Conservation (phyloP, 352 stramenopile genomes). For the Plasmopara viticola region DNA sequence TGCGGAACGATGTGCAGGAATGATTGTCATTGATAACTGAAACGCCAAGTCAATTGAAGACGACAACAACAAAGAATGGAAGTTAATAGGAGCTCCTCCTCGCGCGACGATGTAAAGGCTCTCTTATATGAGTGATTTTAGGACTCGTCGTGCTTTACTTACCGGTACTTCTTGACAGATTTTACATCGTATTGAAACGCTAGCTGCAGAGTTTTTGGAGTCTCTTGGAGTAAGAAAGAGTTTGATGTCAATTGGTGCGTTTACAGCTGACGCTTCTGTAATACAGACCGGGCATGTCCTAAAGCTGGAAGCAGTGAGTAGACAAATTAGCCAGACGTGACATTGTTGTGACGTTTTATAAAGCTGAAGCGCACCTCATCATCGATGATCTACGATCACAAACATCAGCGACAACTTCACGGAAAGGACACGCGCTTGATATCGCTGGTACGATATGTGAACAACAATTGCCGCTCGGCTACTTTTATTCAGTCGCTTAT, state of each 20-base stretch:
- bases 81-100: too few relatives aligned
- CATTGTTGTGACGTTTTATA: slow-evolving; percentile 3
- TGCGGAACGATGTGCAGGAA: too few relatives aligned
- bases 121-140: too few relatives aligned
- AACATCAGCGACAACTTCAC: slow-evolving; percentile 48
- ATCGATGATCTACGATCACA: slow-evolving; percentile 56
- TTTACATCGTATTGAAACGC: slow-evolving; percentile 48
- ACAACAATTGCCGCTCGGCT: background rate
- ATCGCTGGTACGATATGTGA: slow-evolving; percentile 34
- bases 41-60: too few relatives aligned
- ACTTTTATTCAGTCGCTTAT: background rate
- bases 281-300: slow-evolving; percentile 40
- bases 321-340: background rate
- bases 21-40: too few relatives aligned
- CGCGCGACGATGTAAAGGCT: too few relatives aligned
- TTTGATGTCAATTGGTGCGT: background rate
- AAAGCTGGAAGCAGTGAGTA: slow-evolving; percentile 50
- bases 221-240: slow-evolving; percentile 30
- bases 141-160: too few relatives aligned
- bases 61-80: too few relatives aligned
- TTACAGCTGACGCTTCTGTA: background rate
- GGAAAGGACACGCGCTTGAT: slow-evolving; percentile 49
- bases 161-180: slow-evolving; percentile 23
- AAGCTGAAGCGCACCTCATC: slow-evolving; percentile 52
- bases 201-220: slow-evolving; percentile 54